phyloP scores from a whole-genome alignment of 2,329 filamentous ascomycete genomes.

The Claviceps pazoutovae region DNA sequence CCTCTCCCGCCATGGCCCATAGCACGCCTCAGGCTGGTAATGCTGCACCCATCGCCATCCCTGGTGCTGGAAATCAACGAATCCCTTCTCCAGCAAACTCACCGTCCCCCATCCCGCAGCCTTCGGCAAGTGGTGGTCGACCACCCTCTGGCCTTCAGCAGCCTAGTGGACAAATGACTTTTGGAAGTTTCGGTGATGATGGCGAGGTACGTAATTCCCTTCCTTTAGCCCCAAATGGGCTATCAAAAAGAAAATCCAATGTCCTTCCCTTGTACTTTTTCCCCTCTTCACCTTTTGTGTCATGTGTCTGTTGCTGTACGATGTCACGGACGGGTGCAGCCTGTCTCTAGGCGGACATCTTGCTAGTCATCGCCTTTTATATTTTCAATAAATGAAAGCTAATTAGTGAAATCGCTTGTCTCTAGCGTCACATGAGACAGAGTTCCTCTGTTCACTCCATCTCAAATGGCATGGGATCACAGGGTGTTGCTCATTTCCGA shows the following conservation, averaged over 20 bases:
- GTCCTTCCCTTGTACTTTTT: constrained; percentile 4
- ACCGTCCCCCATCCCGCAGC: constrained; percentile 85
- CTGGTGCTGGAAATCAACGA: constrained; percentile 45
- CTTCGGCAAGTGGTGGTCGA: constrained; percentile 69
- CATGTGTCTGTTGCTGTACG: background rate
- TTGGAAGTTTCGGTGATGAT: constrained; percentile 72
- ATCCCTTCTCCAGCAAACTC: constrained; percentile 76
- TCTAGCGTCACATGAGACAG: constrained; percentile 55
- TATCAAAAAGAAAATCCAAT: background rate
- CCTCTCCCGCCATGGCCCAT: constrained; percentile 49
- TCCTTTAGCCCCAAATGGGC: too few relatives aligned
- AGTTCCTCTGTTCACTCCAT: constrained; percentile 47
- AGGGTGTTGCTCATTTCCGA: constrained; percentile 60
- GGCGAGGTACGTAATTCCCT: constrained; percentile 51
- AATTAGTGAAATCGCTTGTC: background rate
- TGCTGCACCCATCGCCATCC: constrained; percentile 48
- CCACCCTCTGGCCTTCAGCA: constrained; percentile 64
- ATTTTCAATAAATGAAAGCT: constrained; percentile 5
- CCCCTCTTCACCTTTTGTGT: constrained; percentile 1
- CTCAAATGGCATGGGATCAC: constrained; percentile 45
- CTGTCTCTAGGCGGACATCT: background rate
- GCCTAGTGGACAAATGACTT: constrained; percentile 55
- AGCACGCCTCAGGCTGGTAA: constrained; percentile 47
- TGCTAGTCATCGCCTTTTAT: background rate
- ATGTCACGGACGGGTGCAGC: background rate